Conservation (phyloP, 257 asterid genomes). For the Jacaranda copaia region DNA sequence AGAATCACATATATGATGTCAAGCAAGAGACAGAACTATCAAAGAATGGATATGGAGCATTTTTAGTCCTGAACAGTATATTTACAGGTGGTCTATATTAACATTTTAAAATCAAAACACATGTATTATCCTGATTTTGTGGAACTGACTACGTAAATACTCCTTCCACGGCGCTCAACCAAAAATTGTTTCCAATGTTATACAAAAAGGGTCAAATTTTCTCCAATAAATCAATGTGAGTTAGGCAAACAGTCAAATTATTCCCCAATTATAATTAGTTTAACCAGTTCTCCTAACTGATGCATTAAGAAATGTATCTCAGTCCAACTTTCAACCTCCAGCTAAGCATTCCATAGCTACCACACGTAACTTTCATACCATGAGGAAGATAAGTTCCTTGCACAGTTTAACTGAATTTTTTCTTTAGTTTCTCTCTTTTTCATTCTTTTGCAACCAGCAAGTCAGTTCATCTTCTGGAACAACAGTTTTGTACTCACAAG, state of each 20-base stretch:
- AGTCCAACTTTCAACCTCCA: not conserved
- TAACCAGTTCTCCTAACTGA: conserved; percentile 11
- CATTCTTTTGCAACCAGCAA: not conserved
- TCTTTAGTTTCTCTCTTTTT: no score
- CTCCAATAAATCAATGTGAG: not conserved
- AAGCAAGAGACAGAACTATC: not conserved
- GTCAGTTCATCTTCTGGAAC: not conserved
- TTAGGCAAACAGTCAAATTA: not conserved
- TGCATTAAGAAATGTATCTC: not conserved
- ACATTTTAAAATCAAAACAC: not conserved
- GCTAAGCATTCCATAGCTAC: not conserved
- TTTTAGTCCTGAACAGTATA: not conserved
- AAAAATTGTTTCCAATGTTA: not conserved
- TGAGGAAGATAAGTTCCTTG: not conserved
- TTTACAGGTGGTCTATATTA: conserved; percentile 4
- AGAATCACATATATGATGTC: not conserved
- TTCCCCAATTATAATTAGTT: not conserved
- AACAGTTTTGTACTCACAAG: not conserved
- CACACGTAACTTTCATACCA: not conserved
- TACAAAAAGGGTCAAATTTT: not conserved
- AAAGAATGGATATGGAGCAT: not conserved
- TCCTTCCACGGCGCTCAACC: not conserved
- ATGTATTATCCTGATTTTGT: not conserved
- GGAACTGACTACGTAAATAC: not conserved
- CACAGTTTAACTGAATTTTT: no score